phyloP scores from a whole-genome alignment of 2,329 filamentous ascomycete genomes.

The Zelopaecilomyces penicillatus region DNA sequence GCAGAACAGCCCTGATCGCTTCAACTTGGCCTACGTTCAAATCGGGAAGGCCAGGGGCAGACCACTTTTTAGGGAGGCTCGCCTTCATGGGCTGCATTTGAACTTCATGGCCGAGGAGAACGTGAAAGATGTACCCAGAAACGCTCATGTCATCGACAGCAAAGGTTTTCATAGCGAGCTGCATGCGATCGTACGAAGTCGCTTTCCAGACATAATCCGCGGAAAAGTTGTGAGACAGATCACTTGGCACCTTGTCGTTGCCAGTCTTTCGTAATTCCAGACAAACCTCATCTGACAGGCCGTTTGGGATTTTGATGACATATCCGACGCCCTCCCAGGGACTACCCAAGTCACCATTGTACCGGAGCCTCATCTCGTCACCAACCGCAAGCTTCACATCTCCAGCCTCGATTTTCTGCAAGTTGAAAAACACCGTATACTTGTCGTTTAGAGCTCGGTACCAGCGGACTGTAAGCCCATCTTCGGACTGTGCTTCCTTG shows the following conservation, averaged over 20 bases:
- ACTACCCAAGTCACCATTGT: conserved; percentile 84
- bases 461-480: conserved; percentile 90
- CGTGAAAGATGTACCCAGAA: conserved; percentile 97
- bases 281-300: conserved; percentile 94
- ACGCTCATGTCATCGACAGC: conserved; percentile 97
- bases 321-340: conserved; percentile 98
- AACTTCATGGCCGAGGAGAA: conserved; percentile 89
- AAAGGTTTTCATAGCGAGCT: conserved; percentile 98
- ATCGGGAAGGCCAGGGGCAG: conserved; percentile 85
- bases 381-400: conserved; percentile 97
- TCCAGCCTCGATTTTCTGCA: conserved; percentile 93
- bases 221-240: conserved; percentile 95
- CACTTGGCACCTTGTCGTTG: conserved; percentile 93
- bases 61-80: conserved; percentile 92
- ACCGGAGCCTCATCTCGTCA: conserved; percentile 96
- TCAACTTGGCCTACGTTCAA: conserved; percentile 93
- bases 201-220: conserved; percentile 99
- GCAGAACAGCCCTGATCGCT: conserved; percentile 89
- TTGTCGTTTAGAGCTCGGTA: conserved; percentile 95
- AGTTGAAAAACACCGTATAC: conserved; percentile 86
- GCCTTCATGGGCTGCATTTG: conserved; percentile 93
- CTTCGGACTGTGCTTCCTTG: conserved; percentile 96
- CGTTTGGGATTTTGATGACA: conserved; percentile 98
- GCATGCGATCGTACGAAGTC: conserved; percentile 98
- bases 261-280: conserved; percentile 90